Base-by-base conservation (phyloP, 306 rosid genomes). In the Rosa rugosa region DNA sequence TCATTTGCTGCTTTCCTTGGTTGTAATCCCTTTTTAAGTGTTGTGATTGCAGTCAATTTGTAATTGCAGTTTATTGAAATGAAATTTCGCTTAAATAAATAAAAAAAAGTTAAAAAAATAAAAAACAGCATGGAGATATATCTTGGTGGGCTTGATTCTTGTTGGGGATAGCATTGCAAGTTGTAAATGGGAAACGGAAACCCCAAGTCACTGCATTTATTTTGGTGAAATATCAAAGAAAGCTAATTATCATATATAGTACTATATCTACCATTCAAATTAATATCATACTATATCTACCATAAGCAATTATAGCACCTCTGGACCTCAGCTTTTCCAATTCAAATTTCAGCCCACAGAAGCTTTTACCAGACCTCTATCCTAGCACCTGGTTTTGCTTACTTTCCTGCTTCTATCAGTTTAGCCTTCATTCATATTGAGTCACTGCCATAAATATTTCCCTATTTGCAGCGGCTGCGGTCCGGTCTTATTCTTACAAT, bases 351-450 rank as follows among this genome's bases (percentile, higher is more conserved):
- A 69, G 85, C 87, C 84, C 87, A 84, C 87, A 84, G 84, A 72
- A 71, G 86, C 67, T 63, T 23, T 57, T 72, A 67, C 76, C 81
- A 25, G 16, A 12, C 17, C 64, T 57, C 50, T 47, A 42, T 44
- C 16, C 72, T 72, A 81, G 87, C 87, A 84, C 85, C 88, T 75
- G 73, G 85, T 85, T 81, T 85, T 78, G 72, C 64, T 16, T 23
- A 64, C 25, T 51, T 70, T 10, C n/a, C 57, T 17, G n/a, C 6
- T 53, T 63, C 42, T 31, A 5, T 53, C 49, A 11, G 67, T 36
- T 60, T n/a, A 34, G 41, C 10, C 41, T 18, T 34, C 23, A 22
- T 17, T 76, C 67, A 11, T 60, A 2, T 54, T 10, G 46, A 20
- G n/a, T 12, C 2, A 40, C 44, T 54, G 56, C 57, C 69, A 69